phyloP scores from a whole-genome alignment of 257 asterid species.

The Solanum clarkiae region DNA sequence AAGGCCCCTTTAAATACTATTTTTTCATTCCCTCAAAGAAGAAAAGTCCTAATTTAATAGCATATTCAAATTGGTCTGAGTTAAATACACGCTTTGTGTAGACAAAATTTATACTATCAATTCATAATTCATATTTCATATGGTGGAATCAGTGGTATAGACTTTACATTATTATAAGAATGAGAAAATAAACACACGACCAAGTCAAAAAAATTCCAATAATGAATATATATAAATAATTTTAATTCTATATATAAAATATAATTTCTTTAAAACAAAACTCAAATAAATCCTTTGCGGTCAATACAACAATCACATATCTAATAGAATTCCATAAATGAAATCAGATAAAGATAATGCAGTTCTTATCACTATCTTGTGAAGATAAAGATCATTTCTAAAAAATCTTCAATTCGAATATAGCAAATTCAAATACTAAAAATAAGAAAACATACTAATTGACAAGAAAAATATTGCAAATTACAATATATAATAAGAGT shows the following conservation, averaged over 20 bases:
- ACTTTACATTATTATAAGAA: background rate
- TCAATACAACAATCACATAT: background rate
- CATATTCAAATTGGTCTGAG: background rate
- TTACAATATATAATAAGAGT: too few species aligned
- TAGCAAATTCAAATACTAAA: too few species aligned
- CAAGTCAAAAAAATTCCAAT: background rate
- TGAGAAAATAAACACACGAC: background rate
- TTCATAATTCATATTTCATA: background rate
- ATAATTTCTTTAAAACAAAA: background rate
- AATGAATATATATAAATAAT: background rate
- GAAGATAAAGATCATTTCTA: accelerated
- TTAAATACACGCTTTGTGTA: background rate
- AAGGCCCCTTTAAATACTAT: background rate
- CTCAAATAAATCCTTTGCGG: background rate
- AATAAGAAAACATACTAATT: too few species aligned
- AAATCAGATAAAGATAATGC: accelerated
- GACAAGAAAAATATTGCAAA: background rate
- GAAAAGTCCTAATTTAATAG: background rate
- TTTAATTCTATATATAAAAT: background rate
- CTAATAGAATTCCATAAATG: too few species aligned
- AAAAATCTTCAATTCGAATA: accelerated
- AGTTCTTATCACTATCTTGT: too few species aligned
- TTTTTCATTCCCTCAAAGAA: background rate
- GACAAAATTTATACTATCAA: background rate
- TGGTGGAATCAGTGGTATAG: background rate